Evolutionary conservation across 2,329 filamentous ascomycete species (phyloP), one percentile per base, ranked within the genome.

Genomic region (Colletotrichum sp.): DNA sequence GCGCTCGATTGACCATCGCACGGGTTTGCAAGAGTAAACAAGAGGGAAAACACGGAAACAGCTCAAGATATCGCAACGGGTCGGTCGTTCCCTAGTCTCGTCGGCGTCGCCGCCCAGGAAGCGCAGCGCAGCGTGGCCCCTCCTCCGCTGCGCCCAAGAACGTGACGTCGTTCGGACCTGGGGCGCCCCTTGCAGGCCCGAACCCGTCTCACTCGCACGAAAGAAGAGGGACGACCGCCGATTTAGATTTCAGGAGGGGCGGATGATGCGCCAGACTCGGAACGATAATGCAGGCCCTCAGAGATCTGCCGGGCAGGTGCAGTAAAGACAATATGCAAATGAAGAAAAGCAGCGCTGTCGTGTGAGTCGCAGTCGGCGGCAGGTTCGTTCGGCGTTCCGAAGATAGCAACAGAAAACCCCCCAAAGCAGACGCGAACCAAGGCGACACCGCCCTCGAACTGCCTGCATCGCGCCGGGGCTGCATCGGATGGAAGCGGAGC

Each of bases 51-150:
- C 9, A 68, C 15, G 63, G 24, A 12, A 28, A n/a, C 7, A 6
- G 8, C 32, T 16, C 28, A 21, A 44, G 36, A 32, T 68, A 44
- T 34, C 26, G 44, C n/a, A 59, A 57, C 26, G 52, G 34, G 6
- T 44, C 49, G 49, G 24, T 21, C 28, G 24, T 28, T 30, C 8
- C 28, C 30, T 71, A 24, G 49, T 36, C 15, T 28, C 49, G 62
- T 75, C 68, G 72, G 68, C 26, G 72, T 72, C 62, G 72, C 62
- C 68, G 68, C 34, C 62, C 52, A 28, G 26, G 30, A 21, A 30
- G 24, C 57, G 28, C 28, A 59, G 13, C 55, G 55, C 24, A 39
- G n/a, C 26, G 24, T 28, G 52, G 34, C 36, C 62, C 62, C 49
- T 62, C 62, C 68, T 49, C 44, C 44, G 44, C 44, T 49, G 44